These are phyloP conservation scores for Ramaria sp. DNA, from an alignment of 768 basidiomycete genomes.

Conservation along the genomic window DNA sequence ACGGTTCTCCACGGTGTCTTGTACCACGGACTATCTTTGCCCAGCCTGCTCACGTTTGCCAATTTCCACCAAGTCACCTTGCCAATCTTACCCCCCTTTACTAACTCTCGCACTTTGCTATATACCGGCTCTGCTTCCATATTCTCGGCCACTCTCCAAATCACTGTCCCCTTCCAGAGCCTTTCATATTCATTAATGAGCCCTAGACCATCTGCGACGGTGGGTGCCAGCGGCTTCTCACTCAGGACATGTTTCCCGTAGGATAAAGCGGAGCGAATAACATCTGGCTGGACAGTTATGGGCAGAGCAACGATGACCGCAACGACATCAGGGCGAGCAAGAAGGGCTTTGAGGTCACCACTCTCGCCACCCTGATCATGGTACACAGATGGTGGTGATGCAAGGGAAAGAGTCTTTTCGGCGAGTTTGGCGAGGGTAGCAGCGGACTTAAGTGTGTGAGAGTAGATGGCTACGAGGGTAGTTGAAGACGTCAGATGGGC, in stretches of 20 bases:
- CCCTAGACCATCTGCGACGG: constrained; percentile 48
- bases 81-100: constrained; percentile 57
- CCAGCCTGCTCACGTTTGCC: constrained; percentile 39
- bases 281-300: constrained; percentile 59
- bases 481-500: constrained; percentile 35
- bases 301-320: constrained; percentile 72
- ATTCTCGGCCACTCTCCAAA: constrained; percentile 81
- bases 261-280: constrained; percentile 50
- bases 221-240: constrained; percentile 78
- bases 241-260: constrained; percentile 84
- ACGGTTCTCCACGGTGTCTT: constrained; percentile 77
- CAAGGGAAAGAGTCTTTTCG: constrained; percentile 27
- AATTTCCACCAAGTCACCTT: constrained; percentile 58
- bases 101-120: constrained; percentile 33
- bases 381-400: constrained; percentile 37
- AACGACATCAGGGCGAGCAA: constrained; percentile 55
- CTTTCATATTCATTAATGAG: constrained; percentile 59
- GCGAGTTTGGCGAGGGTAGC: constrained; percentile 41
- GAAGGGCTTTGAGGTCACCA: constrained; percentile 45
- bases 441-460: constrained; percentile 56
- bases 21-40: constrained; percentile 61
- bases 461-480: constrained; percentile 65
- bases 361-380: constrained; percentile 35
- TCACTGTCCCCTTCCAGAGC: constrained; percentile 50
- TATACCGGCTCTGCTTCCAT: constrained; percentile 57